Evolutionary conservation across 2,329 filamentous ascomycete species (phyloP), one percentile per base, ranked within the genome.

Genomic region (Alternaria arbusti): DNA sequence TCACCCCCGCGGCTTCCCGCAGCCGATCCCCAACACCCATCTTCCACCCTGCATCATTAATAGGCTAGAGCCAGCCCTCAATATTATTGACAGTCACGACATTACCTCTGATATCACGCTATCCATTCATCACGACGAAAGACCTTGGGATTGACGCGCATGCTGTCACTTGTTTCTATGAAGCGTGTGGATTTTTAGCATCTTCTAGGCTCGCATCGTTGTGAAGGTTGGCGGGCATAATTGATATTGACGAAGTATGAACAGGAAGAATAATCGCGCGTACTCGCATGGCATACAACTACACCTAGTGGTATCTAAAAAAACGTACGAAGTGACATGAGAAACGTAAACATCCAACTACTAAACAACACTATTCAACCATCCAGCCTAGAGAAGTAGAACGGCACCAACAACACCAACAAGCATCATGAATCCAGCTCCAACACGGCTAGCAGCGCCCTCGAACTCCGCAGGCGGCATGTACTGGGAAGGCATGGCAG

Each of bases 381-480:
- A 17, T 56, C 15, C 17, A 17, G 2, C 13, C 26, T 72, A 77
- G 69, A 78, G 67, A 36, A 67, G 61, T 22, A 76, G 44, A 22
- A 72, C 57, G 30, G 67, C 74, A 45, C 63, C 72, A 9, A 72
- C 54, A 32, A 70, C 45, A 22, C 66, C 72, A 20, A 66, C 63
- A 32, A 71, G 12, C 15, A 63, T 63, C 56, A 62, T 70, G 59
- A 73, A 12, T 0, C 74, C 74, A 30, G 72, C 62, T 36, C 72
- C 54, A 23, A 70, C 55, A 40, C 65, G 65, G 61, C 67, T 73
- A 32, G 71, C 74, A n/a, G 73, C 72, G 45, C 74, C 74, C 49
- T 70, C 66, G 22, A 74, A 77, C 59, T 66, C 54, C 13, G 67
- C 49, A n/a, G 49, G 50, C 43, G 68, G 64, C 17, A 55, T n/a